Evolutionary conservation across 2,329 filamentous ascomycete species (phyloP).

Genomic region (Aspergillus sp.): DNA sequence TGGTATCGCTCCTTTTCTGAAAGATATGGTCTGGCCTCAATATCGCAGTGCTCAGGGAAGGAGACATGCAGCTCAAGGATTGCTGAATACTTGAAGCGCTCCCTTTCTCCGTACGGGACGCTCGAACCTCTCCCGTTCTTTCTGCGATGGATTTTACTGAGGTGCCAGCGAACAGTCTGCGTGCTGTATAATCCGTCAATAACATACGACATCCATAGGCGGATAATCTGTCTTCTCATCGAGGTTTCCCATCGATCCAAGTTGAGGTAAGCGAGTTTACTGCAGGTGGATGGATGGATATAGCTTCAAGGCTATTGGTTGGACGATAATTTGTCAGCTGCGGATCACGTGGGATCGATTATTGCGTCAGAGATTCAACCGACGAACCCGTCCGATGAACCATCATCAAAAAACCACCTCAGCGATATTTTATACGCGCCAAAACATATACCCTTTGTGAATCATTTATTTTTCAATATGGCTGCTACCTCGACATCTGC

Average conservation of each 20-base stretch:
- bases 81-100: not conserved
- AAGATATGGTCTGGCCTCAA: slow-evolving; percentile 23
- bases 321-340: slow-evolving; percentile 29
- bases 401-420: slow-evolving; percentile 1
- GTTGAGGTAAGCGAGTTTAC: not conserved
- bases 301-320: slow-evolving; percentile 24
- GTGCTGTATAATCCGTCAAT: not conserved
- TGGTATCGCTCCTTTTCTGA: slow-evolving; percentile 19
- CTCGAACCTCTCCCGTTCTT: not conserved
- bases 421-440: not conserved
- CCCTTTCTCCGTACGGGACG: not conserved
- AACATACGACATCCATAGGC: not conserved
- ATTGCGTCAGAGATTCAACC: slow-evolving; percentile 35
- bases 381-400: not conserved
- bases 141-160: not conserved
- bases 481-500: slow-evolving; percentile 33
- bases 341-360: slow-evolving; percentile 23
- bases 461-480: slow-evolving; percentile 22
- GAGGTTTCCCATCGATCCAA: not conserved
- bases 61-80: not conserved
- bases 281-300: slow-evolving; percentile 14
- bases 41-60: slow-evolving; percentile 14
- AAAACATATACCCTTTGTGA: not conserved
- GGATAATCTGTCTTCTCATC: not conserved
- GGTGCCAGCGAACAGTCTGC: not conserved